Evolutionary conservation across 495 filamentous ascomycete genomes (phyloP).

Genomic region (Talaromyces liani): DNA sequence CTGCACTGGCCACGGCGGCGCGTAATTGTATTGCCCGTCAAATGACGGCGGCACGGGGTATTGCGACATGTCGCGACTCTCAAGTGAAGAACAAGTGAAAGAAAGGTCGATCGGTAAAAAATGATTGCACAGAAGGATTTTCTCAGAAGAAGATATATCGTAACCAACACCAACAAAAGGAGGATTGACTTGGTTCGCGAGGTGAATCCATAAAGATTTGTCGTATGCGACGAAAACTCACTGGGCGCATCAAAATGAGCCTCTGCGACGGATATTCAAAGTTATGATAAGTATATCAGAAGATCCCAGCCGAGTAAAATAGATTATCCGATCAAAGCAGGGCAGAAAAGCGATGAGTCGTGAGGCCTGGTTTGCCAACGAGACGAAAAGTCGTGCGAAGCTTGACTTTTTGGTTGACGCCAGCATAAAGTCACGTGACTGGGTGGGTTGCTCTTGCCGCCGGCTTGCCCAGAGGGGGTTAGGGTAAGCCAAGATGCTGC

Average conservation of each 20-base stretch:
- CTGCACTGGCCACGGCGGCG: constrained; percentile 26
- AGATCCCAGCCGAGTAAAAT: background rate
- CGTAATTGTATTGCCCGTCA: constrained; percentile 30
- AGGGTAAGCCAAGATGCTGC: background rate
- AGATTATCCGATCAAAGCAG: background rate
- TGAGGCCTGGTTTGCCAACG: background rate
- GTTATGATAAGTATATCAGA: background rate
- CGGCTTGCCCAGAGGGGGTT: background rate
- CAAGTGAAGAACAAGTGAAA: background rate
- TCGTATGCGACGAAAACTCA: background rate
- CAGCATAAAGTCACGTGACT: background rate
- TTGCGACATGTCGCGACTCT: constrained; percentile 40
- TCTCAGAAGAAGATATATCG: background rate
- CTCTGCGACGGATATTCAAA: background rate
- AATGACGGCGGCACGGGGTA: constrained; percentile 47
- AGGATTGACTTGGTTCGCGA: background rate
- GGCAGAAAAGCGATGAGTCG: background rate
- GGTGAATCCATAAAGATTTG: constrained; percentile 1
- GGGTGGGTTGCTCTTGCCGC: background rate
- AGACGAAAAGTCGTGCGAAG: background rate
- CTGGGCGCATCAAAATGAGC: background rate
- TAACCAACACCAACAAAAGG: background rate
- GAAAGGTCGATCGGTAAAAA: background rate
- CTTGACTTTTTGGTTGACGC: background rate
- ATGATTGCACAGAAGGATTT: background rate